A percentile compares a stretch with the other conserved stretches of the same genome.
Evolutionary conservation across 768 basidiomycete genomes (phyloP).

Genomic region (Solioccasus polychromus): DNA sequence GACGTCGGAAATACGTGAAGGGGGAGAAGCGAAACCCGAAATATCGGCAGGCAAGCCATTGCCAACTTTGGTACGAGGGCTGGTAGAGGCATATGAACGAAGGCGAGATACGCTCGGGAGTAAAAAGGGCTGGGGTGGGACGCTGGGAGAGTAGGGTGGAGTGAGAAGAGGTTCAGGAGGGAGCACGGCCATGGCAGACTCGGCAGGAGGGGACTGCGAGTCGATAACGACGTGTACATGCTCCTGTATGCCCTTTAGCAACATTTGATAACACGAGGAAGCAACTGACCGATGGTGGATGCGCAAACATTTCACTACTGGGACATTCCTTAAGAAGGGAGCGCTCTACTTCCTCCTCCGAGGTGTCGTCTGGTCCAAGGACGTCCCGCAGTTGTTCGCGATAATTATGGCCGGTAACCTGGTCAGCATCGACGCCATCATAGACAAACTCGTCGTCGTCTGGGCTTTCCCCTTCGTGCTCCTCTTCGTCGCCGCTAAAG

Average conservation of each 20-base stretch:
- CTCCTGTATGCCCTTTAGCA: slow-evolving; percentile 29
- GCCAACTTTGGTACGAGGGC: slow-evolving; percentile 40
- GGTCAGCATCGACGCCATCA: slow-evolving; percentile 59
- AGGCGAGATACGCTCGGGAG: slow-evolving; percentile 79
- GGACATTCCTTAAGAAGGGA: slow-evolving; percentile 42
- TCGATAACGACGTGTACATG: slow-evolving; percentile 37
- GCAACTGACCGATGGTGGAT: slow-evolving; percentile 35
- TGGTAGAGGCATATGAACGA: slow-evolving; percentile 61
- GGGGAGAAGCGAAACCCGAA: slow-evolving; percentile 47
- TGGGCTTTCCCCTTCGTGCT: slow-evolving; percentile 40
- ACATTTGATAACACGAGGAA: slow-evolving; percentile 18
- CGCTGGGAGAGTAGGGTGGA: not conserved
- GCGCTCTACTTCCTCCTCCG: slow-evolving; percentile 45
- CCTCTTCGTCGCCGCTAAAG: slow-evolving; percentile 41
- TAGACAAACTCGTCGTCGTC: slow-evolving; percentile 71
- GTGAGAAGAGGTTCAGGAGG: slow-evolving; percentile 28
- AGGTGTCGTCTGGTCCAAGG: slow-evolving; percentile 60
- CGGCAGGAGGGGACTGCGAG: slow-evolving; percentile 35
- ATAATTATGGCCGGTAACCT: slow-evolving; percentile 51
- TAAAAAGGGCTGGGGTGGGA: slow-evolving; percentile 51
- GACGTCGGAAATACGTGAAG: slow-evolving; percentile 67
- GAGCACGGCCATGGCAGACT: slow-evolving; percentile 32
- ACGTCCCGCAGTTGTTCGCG: slow-evolving; percentile 68
- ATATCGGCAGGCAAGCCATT: slow-evolving; percentile 44
- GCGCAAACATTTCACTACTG: slow-evolving; percentile 30